Conservation (phyloP, 2,329 filamentous ascomycete species). For the Sarocladiaceae sp. region DNA sequence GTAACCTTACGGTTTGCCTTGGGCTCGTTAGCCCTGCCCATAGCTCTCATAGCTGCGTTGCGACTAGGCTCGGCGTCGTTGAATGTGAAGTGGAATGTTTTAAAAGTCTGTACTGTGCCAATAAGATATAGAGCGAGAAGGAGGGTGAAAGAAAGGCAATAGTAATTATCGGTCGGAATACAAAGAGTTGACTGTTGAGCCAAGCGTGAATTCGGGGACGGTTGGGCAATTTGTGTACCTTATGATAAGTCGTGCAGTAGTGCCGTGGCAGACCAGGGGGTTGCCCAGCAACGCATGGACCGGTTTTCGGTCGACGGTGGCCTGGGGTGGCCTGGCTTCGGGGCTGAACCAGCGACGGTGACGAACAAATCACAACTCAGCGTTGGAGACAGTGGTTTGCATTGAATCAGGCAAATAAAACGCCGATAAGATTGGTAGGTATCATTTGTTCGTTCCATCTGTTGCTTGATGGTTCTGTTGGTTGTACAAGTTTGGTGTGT, state of each 20-base stretch:
- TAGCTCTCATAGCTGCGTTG: conserved; percentile 17
- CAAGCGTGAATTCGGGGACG: conserved; percentile 2
- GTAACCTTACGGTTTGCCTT: conserved; percentile 48
- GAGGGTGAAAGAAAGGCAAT: not conserved
- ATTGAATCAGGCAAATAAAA: not conserved
- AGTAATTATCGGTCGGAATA: not conserved
- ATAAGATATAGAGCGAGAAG: not conserved
- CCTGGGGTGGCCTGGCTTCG: not conserved
- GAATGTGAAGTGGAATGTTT: not conserved
- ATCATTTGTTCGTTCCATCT: not conserved
- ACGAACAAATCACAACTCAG: conserved; percentile 1
- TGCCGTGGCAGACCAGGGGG: not conserved
- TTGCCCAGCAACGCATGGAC: conserved; percentile 7
- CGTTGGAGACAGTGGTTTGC: not conserved
- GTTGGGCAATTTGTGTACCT: conserved; percentile 10
- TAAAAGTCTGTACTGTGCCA: not conserved
- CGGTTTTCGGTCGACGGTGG: not conserved
- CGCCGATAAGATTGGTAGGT: not conserved
- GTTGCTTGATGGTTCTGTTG: not conserved
- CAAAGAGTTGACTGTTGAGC: not conserved
- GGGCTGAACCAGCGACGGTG: not conserved
- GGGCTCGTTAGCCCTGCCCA: conserved; percentile 27
- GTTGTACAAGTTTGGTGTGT: not conserved
- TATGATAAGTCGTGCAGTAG: not conserved
- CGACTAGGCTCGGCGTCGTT: not conserved